Percentiles rank a stretch among this genome's conserved stretches.
phyloP scores from a whole-genome alignment of 306 rosid species.

The Comarum palustre region DNA sequence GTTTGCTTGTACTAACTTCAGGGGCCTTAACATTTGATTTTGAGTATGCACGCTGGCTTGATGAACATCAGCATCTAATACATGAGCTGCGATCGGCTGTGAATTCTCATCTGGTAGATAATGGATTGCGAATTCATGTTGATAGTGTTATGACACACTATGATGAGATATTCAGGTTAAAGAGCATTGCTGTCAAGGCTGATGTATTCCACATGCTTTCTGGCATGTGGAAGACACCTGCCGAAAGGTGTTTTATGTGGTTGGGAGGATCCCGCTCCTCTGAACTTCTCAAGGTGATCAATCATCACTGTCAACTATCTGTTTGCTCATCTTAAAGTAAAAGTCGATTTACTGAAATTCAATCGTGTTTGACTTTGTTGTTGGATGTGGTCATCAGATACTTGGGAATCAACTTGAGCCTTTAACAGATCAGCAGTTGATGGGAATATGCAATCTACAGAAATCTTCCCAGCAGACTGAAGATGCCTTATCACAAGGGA shows the following conservation, averaged over 20 bases:
- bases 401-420: slow-evolving; percentile 79
- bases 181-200: slow-evolving; percentile 68
- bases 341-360: neutral
- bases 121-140: slow-evolving; percentile 57
- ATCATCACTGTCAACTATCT: neutral
- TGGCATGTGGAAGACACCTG: slow-evolving; percentile 87
- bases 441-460: slow-evolving; percentile 77
- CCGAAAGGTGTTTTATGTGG: slow-evolving; percentile 92
- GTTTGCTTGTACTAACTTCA: slow-evolving; percentile 17
- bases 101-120: slow-evolving; percentile 61
- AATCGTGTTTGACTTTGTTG: neutral
- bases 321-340: neutral
- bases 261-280: slow-evolving; percentile 83
- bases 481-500: slow-evolving; percentile 88
- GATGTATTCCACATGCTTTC: slow-evolving; percentile 88
- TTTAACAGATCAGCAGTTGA: slow-evolving; percentile 63
- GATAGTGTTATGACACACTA: slow-evolving; percentile 68
- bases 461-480: slow-evolving; percentile 85
- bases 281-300: slow-evolving; percentile 73
- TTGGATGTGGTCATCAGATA: slow-evolving; percentile 44
- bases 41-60: slow-evolving; percentile 72
- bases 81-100: slow-evolving; percentile 56
- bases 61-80: slow-evolving; percentile 66
- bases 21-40: slow-evolving; percentile 67
- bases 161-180: slow-evolving; percentile 65